These are phyloP conservation scores for Pulveroboletus ravenelii DNA, from an alignment of 768 basidiomycete species.

Conservation along the genomic window DNA sequence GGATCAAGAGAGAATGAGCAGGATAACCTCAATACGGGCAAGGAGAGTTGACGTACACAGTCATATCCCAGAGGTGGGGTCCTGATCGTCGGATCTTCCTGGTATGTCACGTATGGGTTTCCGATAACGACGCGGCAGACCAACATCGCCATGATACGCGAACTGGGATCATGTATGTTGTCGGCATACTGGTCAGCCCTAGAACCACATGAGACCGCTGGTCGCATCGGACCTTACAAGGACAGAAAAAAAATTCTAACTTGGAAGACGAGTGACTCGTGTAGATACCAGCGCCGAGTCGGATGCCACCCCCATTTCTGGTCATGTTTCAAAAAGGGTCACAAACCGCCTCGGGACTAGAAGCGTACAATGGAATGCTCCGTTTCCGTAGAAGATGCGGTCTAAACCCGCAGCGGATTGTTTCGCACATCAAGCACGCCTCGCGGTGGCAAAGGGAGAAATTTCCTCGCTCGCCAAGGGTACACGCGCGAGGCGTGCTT, in stretches of 20 bases:
- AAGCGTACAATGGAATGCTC: conserved; percentile 9
- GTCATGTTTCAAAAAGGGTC: neutral
- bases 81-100: conserved; percentile 11
- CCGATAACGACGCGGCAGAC: conserved; percentile 25
- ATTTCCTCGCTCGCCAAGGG: conserved; percentile 21
- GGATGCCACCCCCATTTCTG: conserved; percentile 16
- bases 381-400: conserved; percentile 20
- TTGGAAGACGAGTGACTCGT: conserved; percentile 21
- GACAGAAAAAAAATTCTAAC: conserved; percentile 5
- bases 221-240: neutral
- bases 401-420: conserved; percentile 19
- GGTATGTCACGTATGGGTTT: neutral
- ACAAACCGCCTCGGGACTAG: no score
- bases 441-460: conserved; percentile 7
- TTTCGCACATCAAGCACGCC: conserved; percentile 18
- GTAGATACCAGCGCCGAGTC: conserved; percentile 26
- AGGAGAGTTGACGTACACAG: conserved; percentile 13
- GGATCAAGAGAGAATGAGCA: neutral
- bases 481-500: conserved; percentile 18
- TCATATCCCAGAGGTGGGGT: conserved; percentile 17
- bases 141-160: conserved; percentile 17
- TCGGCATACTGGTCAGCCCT: conserved; percentile 19
- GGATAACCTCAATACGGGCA: no score
- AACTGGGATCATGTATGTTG: conserved; percentile 6
- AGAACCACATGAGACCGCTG: neutral